These are phyloP conservation scores for Hyparrhenia diplandra DNA, from an alignment of 176 grass and related monocot species.

Conservation along the genomic window DNA sequence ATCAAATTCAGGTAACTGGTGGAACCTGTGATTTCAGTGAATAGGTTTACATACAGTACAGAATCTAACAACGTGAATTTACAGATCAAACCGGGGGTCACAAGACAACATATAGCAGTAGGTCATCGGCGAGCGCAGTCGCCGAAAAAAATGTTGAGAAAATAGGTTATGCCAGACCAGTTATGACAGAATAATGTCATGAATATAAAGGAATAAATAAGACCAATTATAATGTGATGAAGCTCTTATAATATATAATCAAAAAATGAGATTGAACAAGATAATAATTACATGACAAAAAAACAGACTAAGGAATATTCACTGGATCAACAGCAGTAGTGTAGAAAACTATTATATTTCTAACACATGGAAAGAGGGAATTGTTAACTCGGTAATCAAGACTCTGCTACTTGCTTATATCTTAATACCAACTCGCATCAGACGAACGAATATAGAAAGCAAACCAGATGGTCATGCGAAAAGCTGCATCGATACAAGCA, in stretches of 20 bases:
- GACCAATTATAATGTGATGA: too few relatives aligned
- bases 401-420: constrained; percentile 23
- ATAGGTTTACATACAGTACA: not conserved
- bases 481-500: constrained; percentile 32
- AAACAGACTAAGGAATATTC: not conserved
- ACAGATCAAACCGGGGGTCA: not conserved
- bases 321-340: not conserved
- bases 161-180: not conserved
- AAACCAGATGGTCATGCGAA: constrained; percentile 39
- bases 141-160: not conserved
- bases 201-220: not conserved
- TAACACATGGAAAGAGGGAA: constrained; percentile 29
- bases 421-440: constrained; percentile 24
- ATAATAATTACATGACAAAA: constrained; percentile 5
- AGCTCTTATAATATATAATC: not conserved
- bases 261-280: not conserved
- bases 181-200: not conserved
- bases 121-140: not conserved
- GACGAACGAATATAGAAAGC: constrained; percentile 16
- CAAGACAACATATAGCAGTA: not conserved
- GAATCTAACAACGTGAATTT: not conserved
- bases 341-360: constrained; percentile 3
- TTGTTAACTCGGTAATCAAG: constrained; percentile 31
- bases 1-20: constrained; percentile 88
- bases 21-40: constrained; percentile 51